A percentile compares a stretch with the other conserved stretches of the same genome.
These are phyloP conservation scores for Spergularia azorica DNA, from an alignment of 179 eudicot genomes.

Conservation along the genomic window DNA sequence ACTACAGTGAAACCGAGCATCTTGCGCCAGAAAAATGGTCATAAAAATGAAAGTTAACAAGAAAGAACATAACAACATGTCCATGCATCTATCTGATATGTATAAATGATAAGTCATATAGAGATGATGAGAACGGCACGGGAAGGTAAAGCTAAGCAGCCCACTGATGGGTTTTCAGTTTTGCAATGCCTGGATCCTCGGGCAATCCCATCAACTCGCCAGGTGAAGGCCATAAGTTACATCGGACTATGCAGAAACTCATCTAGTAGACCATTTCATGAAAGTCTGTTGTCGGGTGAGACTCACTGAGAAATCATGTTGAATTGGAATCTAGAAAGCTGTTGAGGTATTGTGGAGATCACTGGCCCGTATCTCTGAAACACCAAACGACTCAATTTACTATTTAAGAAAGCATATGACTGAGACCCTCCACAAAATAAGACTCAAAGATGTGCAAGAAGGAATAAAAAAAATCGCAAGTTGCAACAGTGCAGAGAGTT, in stretches of 20 bases:
- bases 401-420: neutral
- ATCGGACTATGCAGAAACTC: too few species aligned
- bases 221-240: neutral
- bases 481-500: too few species aligned
- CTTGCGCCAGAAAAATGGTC: too few species aligned
- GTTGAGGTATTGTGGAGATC: slow-evolving; percentile 54
- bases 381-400: slow-evolving; percentile 15
- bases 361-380: slow-evolving; percentile 60
- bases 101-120: neutral
- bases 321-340: slow-evolving; percentile 51
- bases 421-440: too few species aligned
- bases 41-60: too few species aligned
- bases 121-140: too few species aligned
- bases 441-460: neutral
- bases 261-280: neutral
- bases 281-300: neutral
- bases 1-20: too few species aligned
- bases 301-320: slow-evolving; percentile 46
- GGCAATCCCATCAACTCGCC: neutral
- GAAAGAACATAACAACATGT: too few species aligned
- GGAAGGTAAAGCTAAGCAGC: neutral
- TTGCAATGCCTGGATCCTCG: neutral
- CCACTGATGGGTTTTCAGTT: neutral
- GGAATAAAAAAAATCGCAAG: neutral
- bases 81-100: neutral